Evolutionary conservation across 306 rosid genomes (phyloP).

Genomic region (Glycine tomentella): DNA sequence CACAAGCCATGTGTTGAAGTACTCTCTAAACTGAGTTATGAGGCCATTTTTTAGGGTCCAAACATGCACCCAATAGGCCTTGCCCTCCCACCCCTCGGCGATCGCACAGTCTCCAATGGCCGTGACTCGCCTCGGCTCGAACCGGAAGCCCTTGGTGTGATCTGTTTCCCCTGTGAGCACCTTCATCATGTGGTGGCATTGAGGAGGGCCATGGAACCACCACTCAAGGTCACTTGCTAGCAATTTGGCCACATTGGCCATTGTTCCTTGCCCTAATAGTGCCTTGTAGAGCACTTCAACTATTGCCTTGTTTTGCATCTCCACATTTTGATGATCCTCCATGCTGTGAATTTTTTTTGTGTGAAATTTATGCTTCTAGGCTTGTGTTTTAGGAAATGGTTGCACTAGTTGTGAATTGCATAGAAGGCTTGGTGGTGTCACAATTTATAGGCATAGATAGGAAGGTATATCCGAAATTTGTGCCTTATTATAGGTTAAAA

Average conservation of each 20-base stretch:
- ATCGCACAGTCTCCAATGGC: conserved; percentile 67
- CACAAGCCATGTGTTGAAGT: conserved; percentile 91
- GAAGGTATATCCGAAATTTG: conserved; percentile 25
- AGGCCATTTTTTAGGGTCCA: conserved; percentile 79
- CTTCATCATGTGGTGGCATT: conserved; percentile 91
- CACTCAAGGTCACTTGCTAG: conserved; percentile 81
- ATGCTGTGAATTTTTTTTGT: not conserved
- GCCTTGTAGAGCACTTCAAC: conserved; percentile 73
- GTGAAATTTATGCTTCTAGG: not conserved
- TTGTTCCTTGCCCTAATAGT: conserved; percentile 54
- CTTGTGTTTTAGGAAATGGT: not conserved
- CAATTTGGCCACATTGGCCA: conserved; percentile 54
- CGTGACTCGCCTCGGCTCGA: conserved; percentile 72
- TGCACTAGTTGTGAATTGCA: not conserved
- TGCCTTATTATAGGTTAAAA: not conserved
- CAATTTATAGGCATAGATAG: conserved; percentile 52
- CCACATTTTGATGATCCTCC: not conserved
- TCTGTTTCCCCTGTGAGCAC: conserved; percentile 75
- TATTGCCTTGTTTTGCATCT: conserved; percentile 50
- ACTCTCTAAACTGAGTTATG: conserved; percentile 81
- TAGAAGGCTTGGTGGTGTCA: not conserved
- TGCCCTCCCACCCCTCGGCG: conserved; percentile 91
- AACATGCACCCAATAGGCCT: conserved; percentile 90
- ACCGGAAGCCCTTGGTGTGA: conserved; percentile 59
- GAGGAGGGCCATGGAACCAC: conserved; percentile 99